phyloP scores from a whole-genome alignment of 768 basidiomycete species.

The Hydnum rufescens region DNA sequence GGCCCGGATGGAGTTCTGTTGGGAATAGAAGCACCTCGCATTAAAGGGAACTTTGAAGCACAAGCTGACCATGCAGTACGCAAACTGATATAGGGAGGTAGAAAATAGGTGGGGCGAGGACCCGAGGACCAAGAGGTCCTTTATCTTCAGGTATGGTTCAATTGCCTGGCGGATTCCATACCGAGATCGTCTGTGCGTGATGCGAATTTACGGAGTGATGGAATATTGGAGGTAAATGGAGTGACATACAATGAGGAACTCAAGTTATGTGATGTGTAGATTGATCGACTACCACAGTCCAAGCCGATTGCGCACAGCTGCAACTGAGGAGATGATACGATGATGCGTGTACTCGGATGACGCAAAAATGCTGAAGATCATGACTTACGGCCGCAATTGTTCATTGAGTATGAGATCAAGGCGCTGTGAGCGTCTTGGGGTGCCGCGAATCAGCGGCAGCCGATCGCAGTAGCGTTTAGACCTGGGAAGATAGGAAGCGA shows the following conservation, averaged over 20 bases:
- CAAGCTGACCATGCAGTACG: conserved; percentile 25
- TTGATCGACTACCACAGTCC: conserved; percentile 26
- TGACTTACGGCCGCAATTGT: conserved; percentile 23
- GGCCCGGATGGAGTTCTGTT: conserved; percentile 13
- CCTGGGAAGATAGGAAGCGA: conserved; percentile 10
- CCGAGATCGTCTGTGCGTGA: conserved; percentile 18
- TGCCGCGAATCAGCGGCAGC: conserved; percentile 21
- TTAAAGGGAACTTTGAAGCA: no score
- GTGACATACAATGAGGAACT: conserved; percentile 7
- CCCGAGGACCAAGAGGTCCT: conserved; percentile 20
- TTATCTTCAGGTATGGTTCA: conserved; percentile 21
- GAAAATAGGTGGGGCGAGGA: conserved; percentile 18
- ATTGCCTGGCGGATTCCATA: conserved; percentile 17
- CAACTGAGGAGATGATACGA: not conserved
- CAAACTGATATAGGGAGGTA: conserved; percentile 22
- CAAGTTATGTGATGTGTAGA: conserved; percentile 17
- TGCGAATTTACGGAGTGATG: no score
- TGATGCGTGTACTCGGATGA: not conserved
- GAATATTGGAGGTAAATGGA: not conserved
- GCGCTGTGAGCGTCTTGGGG: conserved; percentile 22
- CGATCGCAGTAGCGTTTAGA: conserved; percentile 23
- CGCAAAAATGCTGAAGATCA: conserved; percentile 3
- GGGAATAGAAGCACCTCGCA: conserved; percentile 10
- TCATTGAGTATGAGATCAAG: conserved; percentile 18
- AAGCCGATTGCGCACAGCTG: conserved; percentile 21